Percentiles rank a stretch among this genome's conserved stretches.
Evolutionary conservation across 2,329 filamentous ascomycete species (phyloP).

Genomic region (Aspergillus brunneoviolaceus): DNA sequence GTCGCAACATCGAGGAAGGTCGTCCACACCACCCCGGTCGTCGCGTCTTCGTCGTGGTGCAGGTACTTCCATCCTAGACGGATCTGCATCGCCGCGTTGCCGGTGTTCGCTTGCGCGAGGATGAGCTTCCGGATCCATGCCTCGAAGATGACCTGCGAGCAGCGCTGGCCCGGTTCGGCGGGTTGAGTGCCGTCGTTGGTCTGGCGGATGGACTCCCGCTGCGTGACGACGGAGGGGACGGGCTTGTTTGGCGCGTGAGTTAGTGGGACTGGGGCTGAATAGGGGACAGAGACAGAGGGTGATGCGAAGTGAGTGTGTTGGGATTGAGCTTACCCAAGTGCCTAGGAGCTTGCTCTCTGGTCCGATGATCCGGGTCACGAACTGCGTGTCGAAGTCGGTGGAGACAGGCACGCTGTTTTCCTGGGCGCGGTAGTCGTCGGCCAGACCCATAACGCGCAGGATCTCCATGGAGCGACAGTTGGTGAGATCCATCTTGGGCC

Average conservation of each 20-base stretch:
- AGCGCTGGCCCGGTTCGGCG: slow-evolving; percentile 33
- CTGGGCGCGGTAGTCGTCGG: slow-evolving; percentile 24
- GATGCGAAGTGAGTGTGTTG: not conserved
- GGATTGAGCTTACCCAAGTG: slow-evolving; percentile 1
- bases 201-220: slow-evolving; percentile 20
- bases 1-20: slow-evolving; percentile 17
- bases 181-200: slow-evolving; percentile 36
- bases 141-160: slow-evolving; percentile 37
- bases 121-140: slow-evolving; percentile 32
- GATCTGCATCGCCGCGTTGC: not conserved
- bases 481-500: slow-evolving; percentile 44
- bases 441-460: slow-evolving; percentile 29
- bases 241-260: not conserved
- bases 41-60: slow-evolving; percentile 17
- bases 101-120: not conserved
- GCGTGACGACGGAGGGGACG: slow-evolving; percentile 7
- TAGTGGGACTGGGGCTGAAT: not conserved
- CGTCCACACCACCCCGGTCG: slow-evolving; percentile 12
- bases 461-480: slow-evolving; percentile 41
- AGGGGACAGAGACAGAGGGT: not conserved
- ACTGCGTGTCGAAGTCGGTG: slow-evolving; percentile 7
- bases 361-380: slow-evolving; percentile 3
- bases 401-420: slow-evolving; percentile 12
- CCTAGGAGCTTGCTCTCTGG: not conserved
- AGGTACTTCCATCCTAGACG: slow-evolving; percentile 7